A percentile compares a stretch with the other conserved stretches of the same genome.
These are phyloP conservation scores for Vigna hirtella DNA, from an alignment of 306 rosid genomes.

Conservation along the genomic window DNA sequence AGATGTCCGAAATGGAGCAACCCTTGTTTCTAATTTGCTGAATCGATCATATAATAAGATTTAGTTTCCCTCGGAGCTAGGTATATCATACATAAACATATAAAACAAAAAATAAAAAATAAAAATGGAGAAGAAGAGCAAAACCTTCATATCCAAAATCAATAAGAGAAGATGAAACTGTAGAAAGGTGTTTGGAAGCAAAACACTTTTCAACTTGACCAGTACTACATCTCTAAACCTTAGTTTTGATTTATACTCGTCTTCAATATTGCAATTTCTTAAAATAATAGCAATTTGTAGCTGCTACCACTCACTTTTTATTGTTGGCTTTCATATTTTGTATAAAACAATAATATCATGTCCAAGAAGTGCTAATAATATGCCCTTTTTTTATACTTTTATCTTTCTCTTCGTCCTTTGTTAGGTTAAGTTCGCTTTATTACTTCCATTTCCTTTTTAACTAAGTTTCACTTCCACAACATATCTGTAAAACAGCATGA, in stretches of 20 bases:
- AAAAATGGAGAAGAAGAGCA: background rate
- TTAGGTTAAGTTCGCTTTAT: background rate
- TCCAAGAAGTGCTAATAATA: background rate
- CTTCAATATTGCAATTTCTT: background rate
- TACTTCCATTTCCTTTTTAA: background rate
- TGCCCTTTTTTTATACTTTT: background rate
- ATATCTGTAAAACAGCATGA: too few species aligned
- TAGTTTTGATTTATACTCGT: conserved; percentile 35
- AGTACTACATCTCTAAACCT: background rate
- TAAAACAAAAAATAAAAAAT: background rate
- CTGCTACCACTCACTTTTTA: conserved; percentile 2
- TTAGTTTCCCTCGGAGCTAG: background rate
- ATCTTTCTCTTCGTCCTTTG: background rate
- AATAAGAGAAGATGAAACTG: conserved; percentile 25
- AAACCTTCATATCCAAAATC: conserved; percentile 33
- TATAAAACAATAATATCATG: background rate
- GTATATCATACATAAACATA: background rate
- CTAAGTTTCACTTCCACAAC: background rate
- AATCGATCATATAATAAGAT: conserved; percentile 30
- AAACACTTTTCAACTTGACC: conserved; percentile 14
- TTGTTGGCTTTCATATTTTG: conserved; percentile 14
- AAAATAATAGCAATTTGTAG: conserved; percentile 18
- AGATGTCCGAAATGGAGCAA: background rate
- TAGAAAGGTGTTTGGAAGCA: conserved; percentile 24
- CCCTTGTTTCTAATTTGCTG: conserved; percentile 1